A percentile compares a stretch with the other conserved stretches of the same genome.
These are phyloP conservation scores for Penicillium sclerotigenum DNA, from an alignment of 2,329 filamentous ascomycete genomes.

Conservation along the genomic window DNA sequence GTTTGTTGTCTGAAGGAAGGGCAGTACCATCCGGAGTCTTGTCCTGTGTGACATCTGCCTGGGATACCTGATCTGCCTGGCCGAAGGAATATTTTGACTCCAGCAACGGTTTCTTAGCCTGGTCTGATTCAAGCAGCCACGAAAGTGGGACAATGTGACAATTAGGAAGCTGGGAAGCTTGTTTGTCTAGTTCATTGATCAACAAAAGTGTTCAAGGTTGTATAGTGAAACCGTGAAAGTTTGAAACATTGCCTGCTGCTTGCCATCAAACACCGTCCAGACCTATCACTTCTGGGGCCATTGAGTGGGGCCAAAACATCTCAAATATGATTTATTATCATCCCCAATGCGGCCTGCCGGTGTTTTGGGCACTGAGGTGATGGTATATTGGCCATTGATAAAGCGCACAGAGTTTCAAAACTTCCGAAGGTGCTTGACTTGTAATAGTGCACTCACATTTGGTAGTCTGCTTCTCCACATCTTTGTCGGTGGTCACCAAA, in stretches of 20 bases:
- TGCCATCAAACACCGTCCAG: background rate
- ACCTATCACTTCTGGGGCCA: background rate
- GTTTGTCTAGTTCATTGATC: slow-evolving; percentile 53
- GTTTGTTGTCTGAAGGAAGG: background rate
- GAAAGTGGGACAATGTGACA: slow-evolving; percentile 57
- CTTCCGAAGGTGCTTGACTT: background rate
- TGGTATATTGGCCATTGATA: too few relatives aligned
- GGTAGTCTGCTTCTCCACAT: slow-evolving; percentile 34
- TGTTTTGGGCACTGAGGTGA: background rate
- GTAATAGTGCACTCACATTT: slow-evolving; percentile 31
- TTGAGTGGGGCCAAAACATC: background rate
- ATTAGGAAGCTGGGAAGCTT: slow-evolving; percentile 46
- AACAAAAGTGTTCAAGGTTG: background rate
- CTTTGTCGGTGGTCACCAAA: slow-evolving; percentile 37
- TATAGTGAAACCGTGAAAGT: background rate
- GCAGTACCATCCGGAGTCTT: slow-evolving; percentile 13
- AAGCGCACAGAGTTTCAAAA: background rate
- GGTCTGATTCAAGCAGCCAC: slow-evolving; percentile 61
- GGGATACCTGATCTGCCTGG: slow-evolving; percentile 4
- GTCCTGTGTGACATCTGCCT: slow-evolving; percentile 21
- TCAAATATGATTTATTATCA: background rate
- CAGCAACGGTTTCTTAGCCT: slow-evolving; percentile 40
- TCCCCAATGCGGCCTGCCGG: background rate
- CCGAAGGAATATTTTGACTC: slow-evolving; percentile 40
- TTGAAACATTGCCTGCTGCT: background rate